phyloP scores from a whole-genome alignment of 306 rosid species.

The Vicia faba region DNA sequence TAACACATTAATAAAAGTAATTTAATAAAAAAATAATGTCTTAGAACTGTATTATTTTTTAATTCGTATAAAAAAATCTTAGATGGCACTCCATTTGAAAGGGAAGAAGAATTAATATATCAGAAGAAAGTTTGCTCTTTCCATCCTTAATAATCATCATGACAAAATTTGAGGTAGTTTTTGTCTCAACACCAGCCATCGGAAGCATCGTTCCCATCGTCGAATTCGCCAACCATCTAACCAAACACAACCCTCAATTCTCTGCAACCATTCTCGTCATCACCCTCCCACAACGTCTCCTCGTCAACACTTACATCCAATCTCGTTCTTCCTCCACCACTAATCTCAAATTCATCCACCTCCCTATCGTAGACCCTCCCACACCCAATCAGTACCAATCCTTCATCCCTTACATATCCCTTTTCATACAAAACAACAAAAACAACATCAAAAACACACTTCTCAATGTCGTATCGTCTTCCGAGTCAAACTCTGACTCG shows the following conservation, averaged over 20 bases:
- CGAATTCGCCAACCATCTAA: conserved; percentile 60
- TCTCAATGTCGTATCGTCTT: conserved; percentile 1
- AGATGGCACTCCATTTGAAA: too few relatives aligned
- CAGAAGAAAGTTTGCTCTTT: too few relatives aligned
- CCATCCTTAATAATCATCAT: background rate
- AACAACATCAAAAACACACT: conserved; percentile 39
- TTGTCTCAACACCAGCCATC: conserved; percentile 54
- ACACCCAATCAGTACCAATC: conserved; percentile 49
- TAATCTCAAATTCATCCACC: conserved; percentile 42
- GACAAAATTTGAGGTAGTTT: conserved; percentile 46
- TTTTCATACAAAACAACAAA: conserved; percentile 46
- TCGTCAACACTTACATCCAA: conserved; percentile 46
- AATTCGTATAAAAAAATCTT: too few relatives aligned
- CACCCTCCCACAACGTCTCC: conserved; percentile 45
- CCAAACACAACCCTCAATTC: conserved; percentile 48
- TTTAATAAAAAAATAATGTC: too few relatives aligned
- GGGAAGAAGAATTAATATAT: too few relatives aligned
- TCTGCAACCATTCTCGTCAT: conserved; percentile 57
- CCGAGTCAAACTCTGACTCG: conserved; percentile 21
- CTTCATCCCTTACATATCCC: conserved; percentile 23
- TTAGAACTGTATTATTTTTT: too few relatives aligned
- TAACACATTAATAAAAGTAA: too few relatives aligned
- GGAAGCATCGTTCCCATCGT: conserved; percentile 59
- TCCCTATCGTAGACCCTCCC: conserved; percentile 45
- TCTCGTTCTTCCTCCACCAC: conserved; percentile 44